Evolutionary conservation across 805 yeast genomes (phyloP).

Genomic region (Cyberlindnera sargentensis): DNA sequence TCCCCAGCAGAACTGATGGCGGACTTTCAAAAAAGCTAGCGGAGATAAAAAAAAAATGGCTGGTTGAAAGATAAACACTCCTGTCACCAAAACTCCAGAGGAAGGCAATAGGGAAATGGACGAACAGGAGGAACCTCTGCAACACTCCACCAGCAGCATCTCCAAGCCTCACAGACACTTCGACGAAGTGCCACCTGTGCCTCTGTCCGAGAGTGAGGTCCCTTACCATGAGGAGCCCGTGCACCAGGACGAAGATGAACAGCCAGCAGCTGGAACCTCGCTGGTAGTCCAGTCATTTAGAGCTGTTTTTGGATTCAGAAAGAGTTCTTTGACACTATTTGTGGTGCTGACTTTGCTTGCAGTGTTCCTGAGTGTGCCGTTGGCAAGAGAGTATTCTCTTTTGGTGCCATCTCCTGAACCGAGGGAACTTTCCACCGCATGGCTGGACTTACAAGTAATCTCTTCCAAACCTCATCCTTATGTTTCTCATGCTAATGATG

Average conservation of each 20-base stretch:
- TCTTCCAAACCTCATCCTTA: constrained; percentile 71
- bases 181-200: background rate
- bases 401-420: constrained; percentile 37
- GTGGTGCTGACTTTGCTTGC: constrained; percentile 40
- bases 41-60: background rate
- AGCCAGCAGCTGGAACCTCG: constrained; percentile 8
- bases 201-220: background rate
- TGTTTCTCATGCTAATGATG: constrained; percentile 67
- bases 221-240: background rate
- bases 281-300: constrained; percentile 26
- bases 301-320: constrained; percentile 61
- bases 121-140: background rate
- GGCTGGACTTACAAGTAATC: constrained; percentile 69
- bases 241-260: background rate
- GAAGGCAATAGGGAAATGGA: background rate
- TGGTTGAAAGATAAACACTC: background rate
- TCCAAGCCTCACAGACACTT: background rate
- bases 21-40: too few relatives aligned
- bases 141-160: background rate
- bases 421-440: constrained; percentile 35
- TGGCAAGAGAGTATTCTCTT: constrained; percentile 36
- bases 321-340: constrained; percentile 57
- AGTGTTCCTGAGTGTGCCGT: constrained; percentile 32
- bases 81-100: background rate
- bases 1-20: too few relatives aligned